Base-by-base conservation (phyloP, 768 basidiomycete species). In the Rhodosporidiobolus sp. region DNA sequence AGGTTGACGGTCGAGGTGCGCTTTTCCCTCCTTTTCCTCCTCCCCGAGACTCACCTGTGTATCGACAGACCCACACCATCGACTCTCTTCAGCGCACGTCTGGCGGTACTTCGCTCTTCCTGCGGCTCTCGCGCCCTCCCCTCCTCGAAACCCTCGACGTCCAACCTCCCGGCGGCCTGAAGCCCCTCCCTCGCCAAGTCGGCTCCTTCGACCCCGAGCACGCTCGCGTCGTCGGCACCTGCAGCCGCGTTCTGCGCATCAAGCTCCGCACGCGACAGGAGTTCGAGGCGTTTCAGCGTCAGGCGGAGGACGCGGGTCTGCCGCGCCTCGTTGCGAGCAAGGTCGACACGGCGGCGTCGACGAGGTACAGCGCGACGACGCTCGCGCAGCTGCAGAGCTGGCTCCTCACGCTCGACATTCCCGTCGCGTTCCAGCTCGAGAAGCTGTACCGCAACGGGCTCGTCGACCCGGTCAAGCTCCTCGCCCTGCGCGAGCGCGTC, bases 391-490 rank as follows among this genome's bases (percentile, higher is more conserved):
- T 72, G 2, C 34, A 48, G 19, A 49, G 35, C 12, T 64, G 60
- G 61, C 38, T 74, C 38, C 11, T 19, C 10, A 4, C 20, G 1
- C 55, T 74, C 35, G 57, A 61, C 49, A 16, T 70, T 9, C 55
- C 26, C 16, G 6, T 67, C 28, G 69, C 65, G 0, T 74, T 74
- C 48, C 69, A 74, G 46, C n/a, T 74, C 34, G 69, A 70, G 26
- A 67, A 53, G 34, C 49, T 67, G 38, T 26, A 67, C 10, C 50
- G 50, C 32, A 66, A 70, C 56, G 65, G 65, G 4, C 60, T 65
- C 46, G 49, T 69, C 49, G 56, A 66, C 26, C 50, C 69, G 0
- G 22, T 46, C 43, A 67, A 70, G 48, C 34, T 63, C 16, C 4
- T 62, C 26, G 35, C 26, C 1, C 53, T 70, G 16, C 32, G 52